Evolutionary conservation across 371 early-diverging fungal genomes (phyloP).

Genomic region (Nosema muscidifuracis): DNA sequence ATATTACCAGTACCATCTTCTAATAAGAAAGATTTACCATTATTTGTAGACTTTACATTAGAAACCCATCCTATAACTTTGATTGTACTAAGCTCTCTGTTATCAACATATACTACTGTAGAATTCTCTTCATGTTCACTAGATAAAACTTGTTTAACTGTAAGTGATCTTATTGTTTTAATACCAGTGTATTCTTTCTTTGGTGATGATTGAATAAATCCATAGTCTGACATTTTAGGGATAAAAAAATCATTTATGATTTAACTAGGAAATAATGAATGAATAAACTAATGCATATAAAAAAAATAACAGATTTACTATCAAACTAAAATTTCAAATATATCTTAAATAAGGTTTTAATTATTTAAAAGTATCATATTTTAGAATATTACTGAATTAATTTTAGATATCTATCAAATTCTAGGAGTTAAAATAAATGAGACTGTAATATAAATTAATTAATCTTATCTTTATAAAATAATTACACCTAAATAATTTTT

Average conservation of each 20-base stretch:
- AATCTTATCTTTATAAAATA: too few species aligned
- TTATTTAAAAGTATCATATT: too few species aligned
- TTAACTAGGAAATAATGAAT: too few species aligned
- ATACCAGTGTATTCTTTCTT: constrained; percentile 35
- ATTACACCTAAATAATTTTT: too few species aligned
- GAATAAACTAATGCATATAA: too few species aligned
- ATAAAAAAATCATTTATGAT: neutral
- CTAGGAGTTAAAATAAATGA: too few species aligned
- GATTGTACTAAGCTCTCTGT: constrained; percentile 36
- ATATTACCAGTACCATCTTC: constrained; percentile 49
- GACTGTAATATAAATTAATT: too few species aligned
- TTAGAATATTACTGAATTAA: too few species aligned
- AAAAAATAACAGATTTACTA: too few species aligned
- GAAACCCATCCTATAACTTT: constrained; percentile 40
- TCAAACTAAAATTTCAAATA: too few species aligned
- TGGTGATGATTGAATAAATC: constrained; percentile 38
- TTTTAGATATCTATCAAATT: too few species aligned
- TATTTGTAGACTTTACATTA: constrained; percentile 13
- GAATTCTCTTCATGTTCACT: constrained; percentile 35
- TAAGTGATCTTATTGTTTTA: constrained; percentile 45
- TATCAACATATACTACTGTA: constrained; percentile 21
- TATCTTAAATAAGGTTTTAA: too few species aligned
- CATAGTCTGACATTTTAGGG: constrained; percentile 27
- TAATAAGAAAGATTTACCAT: constrained; percentile 46
- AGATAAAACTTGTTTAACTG: constrained; percentile 45